These are phyloP conservation scores for Trichoderma simmonsii DNA, from an alignment of 2,329 filamentous ascomycete genomes.

Conservation along the genomic window DNA sequence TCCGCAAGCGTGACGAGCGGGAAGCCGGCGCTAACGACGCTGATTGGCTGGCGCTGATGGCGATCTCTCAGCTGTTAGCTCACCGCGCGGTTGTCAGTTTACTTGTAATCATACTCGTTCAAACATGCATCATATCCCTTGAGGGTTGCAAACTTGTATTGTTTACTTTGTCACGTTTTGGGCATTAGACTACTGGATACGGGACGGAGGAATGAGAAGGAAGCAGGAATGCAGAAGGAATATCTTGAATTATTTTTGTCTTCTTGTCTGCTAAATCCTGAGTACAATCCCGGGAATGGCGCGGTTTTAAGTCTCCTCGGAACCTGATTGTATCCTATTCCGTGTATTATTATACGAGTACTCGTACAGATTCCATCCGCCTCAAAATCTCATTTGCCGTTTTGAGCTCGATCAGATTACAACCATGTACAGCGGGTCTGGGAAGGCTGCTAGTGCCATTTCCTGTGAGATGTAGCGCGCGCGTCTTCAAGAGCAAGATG, in stretches of 20 bases:
- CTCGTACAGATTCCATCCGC: background rate
- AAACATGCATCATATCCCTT: background rate
- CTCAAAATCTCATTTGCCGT: background rate
- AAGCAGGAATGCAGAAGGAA: background rate
- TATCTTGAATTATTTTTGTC: background rate
- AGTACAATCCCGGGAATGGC: background rate
- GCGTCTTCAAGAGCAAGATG: background rate
- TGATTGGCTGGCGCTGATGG: background rate
- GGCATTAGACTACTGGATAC: background rate
- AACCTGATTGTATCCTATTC: background rate
- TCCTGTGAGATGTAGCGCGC: constrained; percentile 1
- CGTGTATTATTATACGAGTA: background rate
- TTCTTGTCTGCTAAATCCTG: background rate
- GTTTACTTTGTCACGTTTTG: background rate
- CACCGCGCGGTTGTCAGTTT: background rate
- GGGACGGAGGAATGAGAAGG: background rate
- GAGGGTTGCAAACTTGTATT: background rate
- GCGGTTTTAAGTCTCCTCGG: background rate
- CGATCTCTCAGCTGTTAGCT: background rate
- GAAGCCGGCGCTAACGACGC: constrained; percentile 9
- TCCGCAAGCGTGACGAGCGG: constrained; percentile 12
- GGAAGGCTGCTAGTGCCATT: background rate
- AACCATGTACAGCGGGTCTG: background rate
- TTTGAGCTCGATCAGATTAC: background rate
- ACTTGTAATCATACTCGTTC: background rate